Evolutionary conservation across 345 rosid genomes (phyloP), one percentile per base, ranked within the genome.

Genomic region (Cardamine resedifolia): DNA sequence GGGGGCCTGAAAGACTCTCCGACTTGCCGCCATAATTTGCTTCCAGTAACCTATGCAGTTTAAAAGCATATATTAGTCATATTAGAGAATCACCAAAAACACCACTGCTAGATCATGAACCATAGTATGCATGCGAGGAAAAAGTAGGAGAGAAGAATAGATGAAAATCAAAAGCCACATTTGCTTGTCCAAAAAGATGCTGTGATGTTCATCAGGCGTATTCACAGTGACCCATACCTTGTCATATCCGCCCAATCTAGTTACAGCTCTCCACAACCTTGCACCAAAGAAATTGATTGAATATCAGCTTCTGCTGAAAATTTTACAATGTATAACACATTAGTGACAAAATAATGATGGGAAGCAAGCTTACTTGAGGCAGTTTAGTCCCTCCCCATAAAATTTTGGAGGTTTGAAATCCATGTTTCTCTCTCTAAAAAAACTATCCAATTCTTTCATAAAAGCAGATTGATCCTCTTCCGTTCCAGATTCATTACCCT

Each of bases 1-100:
- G 98, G 98, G 28, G 98, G 96, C 70, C 90, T 86, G 83, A 92
- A 92, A 68, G 96, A 85, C 81, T 92, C 96, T 77, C 98, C 98
- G 9, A 92, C 96, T 85, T 88, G 90, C 80, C 98, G 85, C 98
- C 98, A 92, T 71, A 85, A 73, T 78, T 92, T 92, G 65, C 87
- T 75, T 60, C 88, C 81, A 64, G 98, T 92, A 79, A 90, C 98
- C 98, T 92, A 71, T 70, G 71, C 45, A 81, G 33, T 47, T 41
- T 18, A 78, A 38, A 75, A 74, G 71, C 24, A 57, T 24, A 41
- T 43, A 16, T 7, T 14, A 66, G 48, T 18, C 30, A 49, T 49
- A 21, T 15, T 9, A 45, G 11, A 33, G 16, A 27, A 44, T 41
- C 63, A 49, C 49, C 33, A 41, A 49, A 68, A 49, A 7, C 8